phyloP scores from a whole-genome alignment of 805 yeast species.

The Komagataella ulmi region DNA sequence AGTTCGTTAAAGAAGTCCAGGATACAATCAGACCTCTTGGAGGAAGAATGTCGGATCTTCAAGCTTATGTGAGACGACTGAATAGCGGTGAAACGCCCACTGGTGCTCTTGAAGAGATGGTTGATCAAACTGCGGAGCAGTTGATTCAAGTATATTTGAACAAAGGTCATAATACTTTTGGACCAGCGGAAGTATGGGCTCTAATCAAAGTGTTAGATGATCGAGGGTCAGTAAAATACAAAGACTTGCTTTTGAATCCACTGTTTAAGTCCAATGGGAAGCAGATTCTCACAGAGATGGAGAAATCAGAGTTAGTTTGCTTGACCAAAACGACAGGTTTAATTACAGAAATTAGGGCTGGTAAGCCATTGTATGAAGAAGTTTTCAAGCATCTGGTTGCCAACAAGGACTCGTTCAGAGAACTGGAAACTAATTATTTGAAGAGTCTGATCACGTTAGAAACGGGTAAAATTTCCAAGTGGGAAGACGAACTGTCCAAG shows the following conservation, averaged over 20 bases:
- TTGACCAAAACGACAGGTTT: slow-evolving; percentile 71
- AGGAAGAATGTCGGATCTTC: slow-evolving; percentile 90
- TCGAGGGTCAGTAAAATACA: slow-evolving; percentile 29
- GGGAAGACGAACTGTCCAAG: slow-evolving; percentile 61
- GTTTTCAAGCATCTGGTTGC: slow-evolving; percentile 59
- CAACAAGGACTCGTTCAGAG: slow-evolving; percentile 41
- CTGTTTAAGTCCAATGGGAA: slow-evolving; percentile 44
- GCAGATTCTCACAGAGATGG: slow-evolving; percentile 53
- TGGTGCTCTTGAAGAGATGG: slow-evolving; percentile 69
- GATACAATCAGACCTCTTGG: slow-evolving; percentile 65
- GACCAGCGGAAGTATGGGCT: slow-evolving; percentile 80
- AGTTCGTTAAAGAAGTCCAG: slow-evolving; percentile 27
- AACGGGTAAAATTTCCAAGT: slow-evolving; percentile 41
- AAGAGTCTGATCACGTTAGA: slow-evolving; percentile 43
- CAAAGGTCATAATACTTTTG: slow-evolving; percentile 19
- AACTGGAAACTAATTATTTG: slow-evolving; percentile 53
- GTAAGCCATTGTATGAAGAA: slow-evolving; percentile 72
- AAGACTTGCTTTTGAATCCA: slow-evolving; percentile 41
- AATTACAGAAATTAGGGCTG: slow-evolving; percentile 50
- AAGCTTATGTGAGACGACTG: slow-evolving; percentile 78
- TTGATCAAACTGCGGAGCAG: slow-evolving; percentile 77
- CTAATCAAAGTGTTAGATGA: slow-evolving; percentile 52
- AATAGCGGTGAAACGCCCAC: slow-evolving; percentile 76
- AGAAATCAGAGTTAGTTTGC: slow-evolving; percentile 63
- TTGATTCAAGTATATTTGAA: slow-evolving; percentile 65